These are phyloP conservation scores for Elymus sibiricus DNA, from an alignment of 176 grass and related monocot genomes.

Conservation along the genomic window DNA sequence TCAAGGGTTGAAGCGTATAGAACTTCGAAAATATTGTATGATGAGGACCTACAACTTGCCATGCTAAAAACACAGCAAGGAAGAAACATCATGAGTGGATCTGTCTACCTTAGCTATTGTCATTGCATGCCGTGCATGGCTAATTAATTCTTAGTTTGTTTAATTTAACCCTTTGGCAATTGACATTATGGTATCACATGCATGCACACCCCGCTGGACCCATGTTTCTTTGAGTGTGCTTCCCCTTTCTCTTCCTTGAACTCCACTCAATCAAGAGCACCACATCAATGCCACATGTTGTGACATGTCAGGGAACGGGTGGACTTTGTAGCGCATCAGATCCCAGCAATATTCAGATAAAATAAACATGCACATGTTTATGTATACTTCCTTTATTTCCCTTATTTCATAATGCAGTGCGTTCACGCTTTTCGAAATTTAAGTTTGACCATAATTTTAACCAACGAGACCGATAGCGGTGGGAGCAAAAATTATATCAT, in stretches of 20 bases:
- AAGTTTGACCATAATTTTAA: too few species aligned
- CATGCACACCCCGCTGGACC: conserved; percentile 27
- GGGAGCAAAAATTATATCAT: too few species aligned
- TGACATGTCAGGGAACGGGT: conserved; percentile 9
- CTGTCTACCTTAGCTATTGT: conserved; percentile 23
- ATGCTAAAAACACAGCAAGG: neutral
- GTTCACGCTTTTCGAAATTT: too few species aligned
- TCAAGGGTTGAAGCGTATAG: neutral
- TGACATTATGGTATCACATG: conserved; percentile 37
- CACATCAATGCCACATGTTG: neutral
- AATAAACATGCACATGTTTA: neutral
- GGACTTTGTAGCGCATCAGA: conserved; percentile 49
- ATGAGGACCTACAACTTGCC: neutral
- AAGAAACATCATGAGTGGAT: conserved; percentile 23
- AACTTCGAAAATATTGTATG: neutral
- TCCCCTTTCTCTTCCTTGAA: conserved; percentile 58
- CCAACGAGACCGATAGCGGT: too few species aligned
- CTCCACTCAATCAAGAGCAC: conserved; percentile 71
- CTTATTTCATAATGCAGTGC: too few species aligned
- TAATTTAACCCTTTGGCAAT: neutral
- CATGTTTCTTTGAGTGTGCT: conserved; percentile 43
- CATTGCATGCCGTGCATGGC: conserved; percentile 16
- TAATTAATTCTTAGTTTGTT: conserved; percentile 29
- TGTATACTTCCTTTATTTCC: too few species aligned
- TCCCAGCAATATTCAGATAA: conserved; percentile 40